Base-by-base conservation (phyloP, 805 yeast species). In the Lipomyces lipofer region DNA sequence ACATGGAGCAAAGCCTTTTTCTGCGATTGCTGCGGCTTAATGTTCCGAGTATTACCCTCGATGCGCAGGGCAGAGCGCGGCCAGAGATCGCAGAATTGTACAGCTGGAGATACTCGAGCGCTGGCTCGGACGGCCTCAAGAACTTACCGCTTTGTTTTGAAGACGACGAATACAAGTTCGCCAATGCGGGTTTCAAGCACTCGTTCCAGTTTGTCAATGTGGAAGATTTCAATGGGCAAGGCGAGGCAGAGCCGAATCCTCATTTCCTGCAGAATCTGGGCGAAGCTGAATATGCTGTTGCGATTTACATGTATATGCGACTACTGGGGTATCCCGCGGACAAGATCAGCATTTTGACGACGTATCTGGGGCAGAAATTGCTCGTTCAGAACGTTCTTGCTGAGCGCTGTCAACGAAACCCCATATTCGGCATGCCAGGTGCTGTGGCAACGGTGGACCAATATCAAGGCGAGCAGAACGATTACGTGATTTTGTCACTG, bases 241-340 rank as follows among this genome's bases (percentile, higher is more conserved):
- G 69, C 6, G 77, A 73, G 43, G 52, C 63, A 1, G 68, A 66
- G 44, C 63, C 66, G 1, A 47, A 55, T 1, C 63, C 67, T 1
- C 66, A 63, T 1, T 54, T 64, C 28, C 66, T 47, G 66, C 77
- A 73, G 36, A 77, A 77, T 52, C 49, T 73, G n/a, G 71, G 68
- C 8, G 81, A 81, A 58, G 84, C 83, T 0, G 80, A 78, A 56
- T 76, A 68, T 52, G 69, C 75, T 15, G 78, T 78, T 13, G 66
- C 69, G 0, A 55, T 80, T 5, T 80, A 69, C 60, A 74, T 73
- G 65, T 80, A 78, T 52, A 67, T 82, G 75, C 61, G 77, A 4
- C 54, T 73, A 2, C 49, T 74, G 19, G 81, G 79, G 0, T 80
- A 79, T 54, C 71, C 78, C 0, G 36, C 62, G 1, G 56, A 64